phyloP scores from a whole-genome alignment of 176 grass and related monocot genomes.

The Lolium multiflorum region DNA sequence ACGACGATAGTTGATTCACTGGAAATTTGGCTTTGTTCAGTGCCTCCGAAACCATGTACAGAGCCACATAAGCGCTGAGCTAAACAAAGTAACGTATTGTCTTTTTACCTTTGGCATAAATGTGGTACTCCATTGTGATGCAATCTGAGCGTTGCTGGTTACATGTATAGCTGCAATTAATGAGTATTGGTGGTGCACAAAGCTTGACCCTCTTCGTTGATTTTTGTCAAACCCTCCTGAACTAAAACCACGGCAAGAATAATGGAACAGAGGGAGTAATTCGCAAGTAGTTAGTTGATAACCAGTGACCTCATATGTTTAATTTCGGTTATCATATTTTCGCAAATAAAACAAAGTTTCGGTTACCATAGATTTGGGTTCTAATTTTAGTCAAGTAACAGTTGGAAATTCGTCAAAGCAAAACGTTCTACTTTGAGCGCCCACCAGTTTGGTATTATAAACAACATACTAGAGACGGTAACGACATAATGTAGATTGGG shows the following conservation, averaged over 20 bases:
- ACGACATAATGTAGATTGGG: neutral
- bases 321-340: neutral
- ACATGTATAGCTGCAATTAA: neutral
- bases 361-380: neutral
- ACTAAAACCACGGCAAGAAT: no score
- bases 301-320: neutral
- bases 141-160: neutral
- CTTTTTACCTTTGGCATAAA: conserved; percentile 15
- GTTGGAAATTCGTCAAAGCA: conserved; percentile 14
- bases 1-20: neutral
- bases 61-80: neutral
- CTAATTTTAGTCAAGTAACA: neutral
- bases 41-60: neutral
- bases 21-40: neutral
- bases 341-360: neutral
- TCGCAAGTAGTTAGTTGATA: neutral
- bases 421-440: neutral
- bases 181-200: neutral
- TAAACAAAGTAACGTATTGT: neutral
- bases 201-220: neutral
- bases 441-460: neutral
- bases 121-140: neutral
- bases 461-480: neutral
- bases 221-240: neutral
- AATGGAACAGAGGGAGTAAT: neutral